Conservation (phyloP, 805 yeast species). For the Nakazawaea holstii region DNA sequence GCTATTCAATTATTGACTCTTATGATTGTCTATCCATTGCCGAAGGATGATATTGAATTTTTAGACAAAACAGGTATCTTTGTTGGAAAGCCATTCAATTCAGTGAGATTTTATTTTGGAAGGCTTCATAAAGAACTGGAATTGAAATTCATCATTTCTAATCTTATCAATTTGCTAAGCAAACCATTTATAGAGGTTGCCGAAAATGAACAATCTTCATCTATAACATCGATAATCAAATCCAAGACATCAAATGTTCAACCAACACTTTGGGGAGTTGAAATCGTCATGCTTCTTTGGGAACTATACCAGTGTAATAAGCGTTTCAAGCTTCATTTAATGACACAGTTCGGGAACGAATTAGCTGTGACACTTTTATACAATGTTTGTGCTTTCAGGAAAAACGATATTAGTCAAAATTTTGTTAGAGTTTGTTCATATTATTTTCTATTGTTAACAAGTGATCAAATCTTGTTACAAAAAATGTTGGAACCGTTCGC, state of each 20-base stretch:
- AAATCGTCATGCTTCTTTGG: slow-evolving; percentile 63
- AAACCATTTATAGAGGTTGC: slow-evolving; percentile 31
- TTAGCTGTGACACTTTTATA: slow-evolving; percentile 49
- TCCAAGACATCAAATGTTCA: slow-evolving; percentile 16
- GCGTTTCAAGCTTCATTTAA: slow-evolving; percentile 39
- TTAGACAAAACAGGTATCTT: slow-evolving; percentile 26
- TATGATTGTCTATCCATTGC: slow-evolving; percentile 60
- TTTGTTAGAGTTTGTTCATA: slow-evolving; percentile 47
- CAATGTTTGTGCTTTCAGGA: slow-evolving; percentile 47
- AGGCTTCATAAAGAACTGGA: slow-evolving; percentile 52
- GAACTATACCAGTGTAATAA: slow-evolving; percentile 73
- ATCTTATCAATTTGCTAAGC: slow-evolving; percentile 43
- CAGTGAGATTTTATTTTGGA: slow-evolving; percentile 46
- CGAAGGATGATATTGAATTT: slow-evolving; percentile 36
- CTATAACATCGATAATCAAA: slow-evolving; percentile 21
- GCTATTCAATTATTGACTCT: slow-evolving; percentile 58
- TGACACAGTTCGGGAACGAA: slow-evolving; percentile 45
- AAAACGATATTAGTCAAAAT: slow-evolving; percentile 30
- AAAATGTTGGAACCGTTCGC: slow-evolving; percentile 42
- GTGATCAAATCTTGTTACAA: slow-evolving; percentile 28
- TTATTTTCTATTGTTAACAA: slow-evolving; percentile 44
- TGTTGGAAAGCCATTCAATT: slow-evolving; percentile 34
- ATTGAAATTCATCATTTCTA: slow-evolving; percentile 39
- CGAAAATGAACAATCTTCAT: slow-evolving; percentile 14
- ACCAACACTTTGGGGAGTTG: slow-evolving; percentile 44